phyloP scores from a whole-genome alignment of 2,329 filamentous ascomycete species.

The Tolypocladium pustulatum region DNA sequence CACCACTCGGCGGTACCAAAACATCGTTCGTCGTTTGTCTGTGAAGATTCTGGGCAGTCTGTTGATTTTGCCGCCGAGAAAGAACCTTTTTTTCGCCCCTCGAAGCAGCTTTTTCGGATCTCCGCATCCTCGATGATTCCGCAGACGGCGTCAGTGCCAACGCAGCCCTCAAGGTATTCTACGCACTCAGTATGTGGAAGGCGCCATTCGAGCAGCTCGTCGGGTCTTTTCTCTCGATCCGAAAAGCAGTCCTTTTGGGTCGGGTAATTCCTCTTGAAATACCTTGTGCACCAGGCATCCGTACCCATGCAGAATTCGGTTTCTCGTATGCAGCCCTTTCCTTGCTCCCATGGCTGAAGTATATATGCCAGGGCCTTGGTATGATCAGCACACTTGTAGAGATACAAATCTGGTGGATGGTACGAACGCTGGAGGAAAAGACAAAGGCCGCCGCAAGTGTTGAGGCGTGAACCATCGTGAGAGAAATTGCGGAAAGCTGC shows the following conservation, averaged over 20 bases:
- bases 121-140: neutral
- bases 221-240: neutral
- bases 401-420: neutral
- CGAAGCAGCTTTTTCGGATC: neutral
- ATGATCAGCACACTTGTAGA: neutral
- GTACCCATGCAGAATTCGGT: neutral
- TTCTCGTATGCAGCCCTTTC: neutral
- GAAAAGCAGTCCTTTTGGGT: neutral
- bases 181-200: neutral
- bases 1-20: neutral
- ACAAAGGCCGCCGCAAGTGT: neutral
- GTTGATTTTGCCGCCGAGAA: neutral
- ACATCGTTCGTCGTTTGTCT: neutral
- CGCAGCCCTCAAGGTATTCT: neutral
- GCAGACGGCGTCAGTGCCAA: neutral
- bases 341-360: neutral
- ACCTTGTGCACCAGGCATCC: neutral
- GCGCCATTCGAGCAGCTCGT: neutral
- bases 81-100: neutral
- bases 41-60: neutral
- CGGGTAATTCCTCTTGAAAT: neutral
- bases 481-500: neutral
- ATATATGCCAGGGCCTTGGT: neutral
- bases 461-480: neutral
- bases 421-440: neutral